Conservation (phyloP, 176 grass and related monocot genomes). For the Eleusine coracana region DNA sequence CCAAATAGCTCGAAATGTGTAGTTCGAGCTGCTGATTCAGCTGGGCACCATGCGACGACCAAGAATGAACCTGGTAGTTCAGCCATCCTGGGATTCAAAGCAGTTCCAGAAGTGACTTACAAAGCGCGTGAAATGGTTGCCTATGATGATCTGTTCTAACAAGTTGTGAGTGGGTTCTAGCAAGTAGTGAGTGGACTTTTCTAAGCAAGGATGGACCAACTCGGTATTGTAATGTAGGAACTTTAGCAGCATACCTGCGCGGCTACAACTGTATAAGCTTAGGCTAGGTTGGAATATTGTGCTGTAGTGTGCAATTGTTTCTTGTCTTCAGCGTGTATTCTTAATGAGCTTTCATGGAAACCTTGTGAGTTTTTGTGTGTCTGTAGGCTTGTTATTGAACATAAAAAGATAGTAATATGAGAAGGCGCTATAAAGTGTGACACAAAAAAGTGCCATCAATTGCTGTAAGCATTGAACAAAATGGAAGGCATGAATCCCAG, state of each 20-base stretch:
- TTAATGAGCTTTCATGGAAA: constrained; percentile 8
- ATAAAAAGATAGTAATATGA: background rate
- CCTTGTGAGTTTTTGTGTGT: background rate
- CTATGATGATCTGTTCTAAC: constrained; percentile 91
- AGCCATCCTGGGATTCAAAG: constrained; percentile 25
- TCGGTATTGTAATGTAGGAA: constrained; percentile 31
- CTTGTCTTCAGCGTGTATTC: constrained; percentile 1
- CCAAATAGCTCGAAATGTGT: constrained; percentile 20
- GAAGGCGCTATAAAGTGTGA: background rate
- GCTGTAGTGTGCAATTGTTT: background rate
- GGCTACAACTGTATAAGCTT: constrained; percentile 1
- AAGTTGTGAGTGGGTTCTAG: constrained; percentile 57
- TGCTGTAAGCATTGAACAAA: background rate
- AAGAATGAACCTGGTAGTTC: constrained; percentile 40
- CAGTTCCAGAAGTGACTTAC: constrained; percentile 34
- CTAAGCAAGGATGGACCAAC: constrained; percentile 4
- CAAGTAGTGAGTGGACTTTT: constrained; percentile 31
- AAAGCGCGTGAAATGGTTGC: constrained; percentile 73
- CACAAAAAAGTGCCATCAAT: background rate
- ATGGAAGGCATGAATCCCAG: background rate
- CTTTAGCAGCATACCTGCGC: constrained; percentile 2
- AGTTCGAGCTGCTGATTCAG: too few species aligned
- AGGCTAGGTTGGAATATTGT: background rate
- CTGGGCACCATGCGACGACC: constrained; percentile 28
- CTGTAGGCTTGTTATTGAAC: background rate